Evolutionary conservation across 2,329 filamentous ascomycete species (phyloP).

Genomic region (Fusarium zealandicum): DNA sequence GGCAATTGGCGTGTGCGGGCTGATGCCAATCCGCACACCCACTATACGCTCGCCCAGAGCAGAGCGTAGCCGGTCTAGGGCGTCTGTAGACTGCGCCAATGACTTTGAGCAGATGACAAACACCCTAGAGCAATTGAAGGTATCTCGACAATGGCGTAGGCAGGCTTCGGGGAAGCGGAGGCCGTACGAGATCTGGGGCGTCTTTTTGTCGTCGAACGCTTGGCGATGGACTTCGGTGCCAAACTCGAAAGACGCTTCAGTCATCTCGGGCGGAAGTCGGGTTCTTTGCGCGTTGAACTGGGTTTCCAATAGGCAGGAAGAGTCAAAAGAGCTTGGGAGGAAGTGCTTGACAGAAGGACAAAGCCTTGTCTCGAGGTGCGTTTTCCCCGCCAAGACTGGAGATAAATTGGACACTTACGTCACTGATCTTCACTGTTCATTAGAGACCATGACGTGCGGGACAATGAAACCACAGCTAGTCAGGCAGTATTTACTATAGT

Average conservation of each 20-base stretch:
- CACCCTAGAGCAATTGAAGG: background rate
- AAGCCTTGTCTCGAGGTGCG: too few species aligned
- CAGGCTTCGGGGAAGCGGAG: slow-evolving; percentile 15
- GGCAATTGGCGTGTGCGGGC: slow-evolving; percentile 60
- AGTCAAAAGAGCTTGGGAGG: too few species aligned
- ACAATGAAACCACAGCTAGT: too few species aligned
- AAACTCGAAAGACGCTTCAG: slow-evolving; percentile 9
- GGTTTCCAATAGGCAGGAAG: too few species aligned
- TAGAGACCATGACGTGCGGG: too few species aligned
- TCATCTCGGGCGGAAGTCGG: background rate
- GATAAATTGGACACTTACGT: too few species aligned
- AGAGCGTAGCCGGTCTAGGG: slow-evolving; percentile 50
- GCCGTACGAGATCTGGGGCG: slow-evolving; percentile 13
- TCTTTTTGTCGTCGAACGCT: slow-evolving; percentile 1
- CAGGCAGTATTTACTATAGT: too few species aligned
- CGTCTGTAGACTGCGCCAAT: slow-evolving; percentile 54
- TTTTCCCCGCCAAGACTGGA: too few species aligned
- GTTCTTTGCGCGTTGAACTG: too few species aligned
- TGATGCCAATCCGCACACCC: slow-evolving; percentile 58
- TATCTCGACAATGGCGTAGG: slow-evolving; percentile 2
- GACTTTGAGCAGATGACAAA: slow-evolving; percentile 49
- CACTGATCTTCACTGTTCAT: too few species aligned
- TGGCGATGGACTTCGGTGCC: slow-evolving; percentile 3
- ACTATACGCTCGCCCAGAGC: slow-evolving; percentile 53
- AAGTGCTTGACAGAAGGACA: too few species aligned